Base-by-base conservation (phyloP, 2,329 filamentous ascomycete species). In the Clarireedia sp. region DNA sequence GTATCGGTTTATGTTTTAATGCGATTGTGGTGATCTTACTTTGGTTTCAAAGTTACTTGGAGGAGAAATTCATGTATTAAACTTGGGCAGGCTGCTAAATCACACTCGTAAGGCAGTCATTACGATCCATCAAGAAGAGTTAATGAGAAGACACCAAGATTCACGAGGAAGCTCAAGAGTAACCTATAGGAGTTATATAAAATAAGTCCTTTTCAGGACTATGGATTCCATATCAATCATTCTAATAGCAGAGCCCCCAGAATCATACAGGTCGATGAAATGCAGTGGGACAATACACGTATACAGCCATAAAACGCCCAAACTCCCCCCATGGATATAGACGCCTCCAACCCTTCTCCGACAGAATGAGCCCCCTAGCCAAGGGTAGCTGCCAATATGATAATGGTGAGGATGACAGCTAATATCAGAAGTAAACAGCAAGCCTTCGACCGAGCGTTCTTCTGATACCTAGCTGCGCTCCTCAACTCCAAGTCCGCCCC, bases 351-450 rank as follows among this genome's bases (percentile, higher is more conserved):
- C 10, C 46, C 16, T 26, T 33, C 19, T 19, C 21, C 41, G 37
- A n/a, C 12, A 40, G 47, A 41, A 19, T 17, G 16, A 17, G 21
- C n/a, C 8, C 19, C 51, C 58, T 57, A 95, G 56, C 88, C 87
- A 64, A 96, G 69, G 51, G 90, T 83, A 51, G 92, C 87, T 14
- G 94, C 95, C 63, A 99, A 74, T 57, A 99, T 78, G 45, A 99
- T 85, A 63, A 99, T 90, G 3, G 90, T 87, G 66, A 97, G 71
- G 57, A 99, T 94, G 48, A 99, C 82, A 1, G 87, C 86, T 67
- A 99, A 71, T 58, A 99, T 92, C 50, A 99, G 73, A 66, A 99
- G 73, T 69, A 99, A 74, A 70, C 91, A 96, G 70, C 92, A 99
- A 41, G 89, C 89, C 78, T 95, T 96, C 73, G 90, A 94, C 62